These are phyloP conservation scores for Ceratocystis lukuohia DNA, from an alignment of 2,329 filamentous ascomycete species.

Conservation along the genomic window DNA sequence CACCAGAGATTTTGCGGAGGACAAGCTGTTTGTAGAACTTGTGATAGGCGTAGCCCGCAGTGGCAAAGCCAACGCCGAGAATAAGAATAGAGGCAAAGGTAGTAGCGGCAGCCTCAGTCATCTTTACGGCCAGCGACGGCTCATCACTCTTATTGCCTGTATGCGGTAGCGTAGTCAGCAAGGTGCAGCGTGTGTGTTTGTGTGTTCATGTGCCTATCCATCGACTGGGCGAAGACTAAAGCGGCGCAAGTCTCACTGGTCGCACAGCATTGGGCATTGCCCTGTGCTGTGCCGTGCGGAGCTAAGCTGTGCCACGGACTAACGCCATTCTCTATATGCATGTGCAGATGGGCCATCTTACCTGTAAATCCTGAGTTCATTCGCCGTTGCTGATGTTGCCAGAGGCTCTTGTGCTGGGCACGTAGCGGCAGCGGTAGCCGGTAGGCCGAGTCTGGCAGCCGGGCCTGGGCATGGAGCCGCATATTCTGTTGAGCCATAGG, in stretches of 20 bases:
- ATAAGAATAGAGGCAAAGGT: conserved; percentile 63
- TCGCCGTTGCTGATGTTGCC: conserved; percentile 4
- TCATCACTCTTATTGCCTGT: conserved; percentile 21
- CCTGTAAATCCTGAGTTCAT: neutral
- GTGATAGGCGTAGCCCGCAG: conserved; percentile 66
- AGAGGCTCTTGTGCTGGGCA: neutral
- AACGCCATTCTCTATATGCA: too few species aligned
- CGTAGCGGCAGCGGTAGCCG: neutral
- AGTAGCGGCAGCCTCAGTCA: conserved; percentile 61
- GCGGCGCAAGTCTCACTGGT: too few species aligned
- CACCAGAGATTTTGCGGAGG: conserved; percentile 81
- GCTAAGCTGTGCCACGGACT: neutral
- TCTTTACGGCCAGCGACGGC: conserved; percentile 40
- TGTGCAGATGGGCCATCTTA: neutral
- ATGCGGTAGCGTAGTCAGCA: too few species aligned
- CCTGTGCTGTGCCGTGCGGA: neutral
- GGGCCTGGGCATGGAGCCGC: neutral
- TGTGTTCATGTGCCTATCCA: too few species aligned
- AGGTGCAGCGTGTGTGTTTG: neutral
- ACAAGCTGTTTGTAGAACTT: conserved; percentile 80
- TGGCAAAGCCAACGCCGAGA: conserved; percentile 49
- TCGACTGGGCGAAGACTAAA: too few species aligned
- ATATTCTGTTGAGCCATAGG: neutral
- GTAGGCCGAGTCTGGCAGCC: neutral
- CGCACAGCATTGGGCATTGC: too few species aligned